Base-by-base conservation (phyloP, 2,329 filamentous ascomycete genomes). In the Fusarium sp. region DNA sequence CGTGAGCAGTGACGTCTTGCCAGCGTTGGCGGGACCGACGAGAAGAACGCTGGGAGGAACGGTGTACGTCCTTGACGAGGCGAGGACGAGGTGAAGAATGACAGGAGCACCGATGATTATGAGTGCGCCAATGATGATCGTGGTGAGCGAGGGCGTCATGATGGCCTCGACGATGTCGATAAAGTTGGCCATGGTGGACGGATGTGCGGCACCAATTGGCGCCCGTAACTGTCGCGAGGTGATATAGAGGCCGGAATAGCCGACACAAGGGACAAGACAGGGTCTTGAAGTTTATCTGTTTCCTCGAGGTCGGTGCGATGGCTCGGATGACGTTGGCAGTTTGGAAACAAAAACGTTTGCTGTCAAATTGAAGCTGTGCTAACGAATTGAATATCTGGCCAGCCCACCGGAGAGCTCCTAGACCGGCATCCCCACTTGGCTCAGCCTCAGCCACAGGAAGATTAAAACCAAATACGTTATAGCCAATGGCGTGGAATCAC, bases 1-100 rank as follows among this genome's bases (percentile, higher is more conserved):
- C 24, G 93, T 94, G n/a, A 94, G 83, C 34, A 98, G 89, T 11
- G 92, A 88, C 0, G 96, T 98, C 84, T 98, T 99, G 76, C 96
- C 96, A 52, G 89, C 88, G 69, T 91, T 92, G 59, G 91, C 90
- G 18, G 95, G 94, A 2, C 96, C 96, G 51, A 95, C 79, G 45
- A 97, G 87, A 12, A 98, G 84, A 66, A 98, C 89, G 10, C 91
- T 91, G 52, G 95, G 94, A 27, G 92, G 87, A 16, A 85, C 86
- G 40, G 88, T 88, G 75, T 92, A 90, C 16, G 90, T 80, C 25
- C 87, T 87, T 52, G 88, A 86, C 59, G 87, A 88, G 79, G 94
- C 90, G 77, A 97, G 87, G 77, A 91, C 83, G 62, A 88, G 79
- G 83, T 98, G 96, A 50, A 98, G 85, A 58, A 97, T 78, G 55